Evolutionary conservation across 768 basidiomycete genomes (phyloP).

Genomic region (Dentipellis sp.): DNA sequence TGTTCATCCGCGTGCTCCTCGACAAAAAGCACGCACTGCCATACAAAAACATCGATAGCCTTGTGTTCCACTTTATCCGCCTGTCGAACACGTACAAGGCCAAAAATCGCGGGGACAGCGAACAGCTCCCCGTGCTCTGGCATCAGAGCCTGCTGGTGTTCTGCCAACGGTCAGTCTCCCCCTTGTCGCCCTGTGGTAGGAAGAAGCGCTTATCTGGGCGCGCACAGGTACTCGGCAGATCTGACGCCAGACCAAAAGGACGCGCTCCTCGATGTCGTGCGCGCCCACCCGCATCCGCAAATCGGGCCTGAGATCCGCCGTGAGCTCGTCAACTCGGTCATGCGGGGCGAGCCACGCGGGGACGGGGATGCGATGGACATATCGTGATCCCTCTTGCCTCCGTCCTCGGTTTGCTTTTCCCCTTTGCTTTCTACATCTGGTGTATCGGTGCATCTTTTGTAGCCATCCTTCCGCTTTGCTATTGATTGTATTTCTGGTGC

Average conservation of each 20-base stretch:
- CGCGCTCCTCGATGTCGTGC: slow-evolving; percentile 87
- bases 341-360: slow-evolving; percentile 68
- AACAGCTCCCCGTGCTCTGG: slow-evolving; percentile 94
- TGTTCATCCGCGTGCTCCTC: slow-evolving; percentile 92
- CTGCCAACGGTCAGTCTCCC: slow-evolving; percentile 65
- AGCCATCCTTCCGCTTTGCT: not conserved
- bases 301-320: slow-evolving; percentile 86
- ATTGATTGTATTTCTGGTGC: slow-evolving; percentile 12
- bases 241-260: slow-evolving; percentile 97
- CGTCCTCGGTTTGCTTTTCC: too few species aligned
- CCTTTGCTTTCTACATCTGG: too few species aligned
- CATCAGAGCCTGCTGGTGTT: slow-evolving; percentile 95
- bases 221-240: slow-evolving; percentile 81
- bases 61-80: slow-evolving; percentile 97
- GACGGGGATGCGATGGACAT: slow-evolving; percentile 51
- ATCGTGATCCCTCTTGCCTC: not conserved
- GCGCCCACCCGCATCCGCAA: slow-evolving; percentile 77
- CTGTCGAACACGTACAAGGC: slow-evolving; percentile 87
- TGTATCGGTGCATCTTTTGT: too few species aligned
- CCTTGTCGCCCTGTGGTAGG: not conserved
- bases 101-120: slow-evolving; percentile 55
- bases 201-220: not conserved
- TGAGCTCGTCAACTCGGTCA: slow-evolving; percentile 82
- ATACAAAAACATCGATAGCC: slow-evolving; percentile 94
- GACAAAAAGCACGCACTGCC: slow-evolving; percentile 98